Evolutionary conservation across 768 basidiomycete species (phyloP).

Genomic region (Paxillus involutus): DNA sequence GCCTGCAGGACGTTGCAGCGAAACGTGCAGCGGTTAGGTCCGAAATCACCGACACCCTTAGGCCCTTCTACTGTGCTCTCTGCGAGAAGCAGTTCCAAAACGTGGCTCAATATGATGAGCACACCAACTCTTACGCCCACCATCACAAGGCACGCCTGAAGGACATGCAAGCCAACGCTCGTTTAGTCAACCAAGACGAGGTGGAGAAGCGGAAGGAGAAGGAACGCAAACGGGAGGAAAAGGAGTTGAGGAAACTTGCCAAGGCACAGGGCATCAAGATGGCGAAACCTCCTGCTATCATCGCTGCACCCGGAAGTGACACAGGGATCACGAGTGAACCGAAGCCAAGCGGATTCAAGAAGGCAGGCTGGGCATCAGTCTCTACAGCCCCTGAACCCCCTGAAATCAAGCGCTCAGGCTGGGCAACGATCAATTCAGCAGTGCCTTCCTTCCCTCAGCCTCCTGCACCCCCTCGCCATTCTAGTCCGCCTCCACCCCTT

Average conservation of each 20-base stretch:
- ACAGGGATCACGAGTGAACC: slow-evolving; percentile 12
- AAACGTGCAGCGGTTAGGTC: slow-evolving; percentile 62
- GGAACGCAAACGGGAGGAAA: slow-evolving; percentile 83
- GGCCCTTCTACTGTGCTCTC: slow-evolving; percentile 76
- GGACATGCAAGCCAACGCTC: slow-evolving; percentile 78
- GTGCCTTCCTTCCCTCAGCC: slow-evolving; percentile 23
- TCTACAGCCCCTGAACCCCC: slow-evolving; percentile 7
- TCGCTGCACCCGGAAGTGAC: slow-evolving; percentile 22
- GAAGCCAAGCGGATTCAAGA: slow-evolving; percentile 36
- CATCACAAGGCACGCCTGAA: slow-evolving; percentile 81
- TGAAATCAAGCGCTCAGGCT: slow-evolving; percentile 14
- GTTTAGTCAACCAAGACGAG: slow-evolving; percentile 65
- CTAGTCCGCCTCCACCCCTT: slow-evolving; percentile 14
- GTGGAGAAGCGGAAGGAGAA: slow-evolving; percentile 79
- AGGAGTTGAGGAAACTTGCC: slow-evolving; percentile 80
- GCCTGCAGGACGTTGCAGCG: slow-evolving; percentile 57
- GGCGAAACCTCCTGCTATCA: slow-evolving; percentile 29
- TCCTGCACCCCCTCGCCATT: slow-evolving; percentile 9
- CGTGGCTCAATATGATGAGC: slow-evolving; percentile 86
- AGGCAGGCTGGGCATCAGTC: slow-evolving; percentile 51
- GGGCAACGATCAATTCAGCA: slow-evolving; percentile 13
- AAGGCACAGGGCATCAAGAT: slow-evolving; percentile 80
- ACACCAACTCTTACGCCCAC: slow-evolving; percentile 87
- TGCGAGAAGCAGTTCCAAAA: slow-evolving; percentile 89
- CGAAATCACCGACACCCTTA: slow-evolving; percentile 67